A percentile compares a stretch with the other conserved stretches of the same genome.
These are phyloP conservation scores for Tetragonia tetragonoides DNA, from an alignment of 148 eudicot species.

Conservation along the genomic window DNA sequence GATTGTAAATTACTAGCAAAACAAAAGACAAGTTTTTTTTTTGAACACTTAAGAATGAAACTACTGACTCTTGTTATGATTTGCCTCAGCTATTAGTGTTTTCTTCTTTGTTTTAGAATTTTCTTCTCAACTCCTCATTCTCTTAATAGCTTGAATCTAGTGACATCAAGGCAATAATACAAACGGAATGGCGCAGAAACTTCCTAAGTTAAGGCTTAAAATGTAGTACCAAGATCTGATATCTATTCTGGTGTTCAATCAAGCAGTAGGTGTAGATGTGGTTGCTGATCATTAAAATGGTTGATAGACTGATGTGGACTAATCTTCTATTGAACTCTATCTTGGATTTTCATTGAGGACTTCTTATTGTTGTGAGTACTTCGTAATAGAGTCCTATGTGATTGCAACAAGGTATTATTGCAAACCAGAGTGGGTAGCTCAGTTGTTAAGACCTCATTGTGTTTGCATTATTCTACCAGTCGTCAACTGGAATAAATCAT, in stretches of 20 bases:
- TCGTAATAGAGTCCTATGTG: neutral
- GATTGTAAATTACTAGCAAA: neutral
- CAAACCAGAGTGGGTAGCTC: no score
- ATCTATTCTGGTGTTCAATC: neutral
- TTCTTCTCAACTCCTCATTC: neutral
- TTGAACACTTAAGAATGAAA: no score
- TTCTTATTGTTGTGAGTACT: neutral
- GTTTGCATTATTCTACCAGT: no score
- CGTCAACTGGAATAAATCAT: no score
- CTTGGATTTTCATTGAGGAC: neutral
- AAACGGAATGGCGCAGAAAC: neutral
- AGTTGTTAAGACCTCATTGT: no score
- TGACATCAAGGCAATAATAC: neutral
- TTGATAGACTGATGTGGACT: neutral
- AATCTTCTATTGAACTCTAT: neutral
- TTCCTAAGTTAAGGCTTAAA: neutral
- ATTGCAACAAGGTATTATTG: no score
- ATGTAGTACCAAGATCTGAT: neutral
- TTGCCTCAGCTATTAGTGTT: no score
- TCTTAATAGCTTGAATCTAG: neutral
- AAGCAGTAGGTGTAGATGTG: neutral
- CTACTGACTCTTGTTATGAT: no score
- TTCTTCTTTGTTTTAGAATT: no score
- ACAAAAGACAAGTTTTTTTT: neutral
- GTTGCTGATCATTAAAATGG: neutral